Base-by-base conservation (phyloP, 23 red algal genomes). In the Gracilaria caudata region DNA sequence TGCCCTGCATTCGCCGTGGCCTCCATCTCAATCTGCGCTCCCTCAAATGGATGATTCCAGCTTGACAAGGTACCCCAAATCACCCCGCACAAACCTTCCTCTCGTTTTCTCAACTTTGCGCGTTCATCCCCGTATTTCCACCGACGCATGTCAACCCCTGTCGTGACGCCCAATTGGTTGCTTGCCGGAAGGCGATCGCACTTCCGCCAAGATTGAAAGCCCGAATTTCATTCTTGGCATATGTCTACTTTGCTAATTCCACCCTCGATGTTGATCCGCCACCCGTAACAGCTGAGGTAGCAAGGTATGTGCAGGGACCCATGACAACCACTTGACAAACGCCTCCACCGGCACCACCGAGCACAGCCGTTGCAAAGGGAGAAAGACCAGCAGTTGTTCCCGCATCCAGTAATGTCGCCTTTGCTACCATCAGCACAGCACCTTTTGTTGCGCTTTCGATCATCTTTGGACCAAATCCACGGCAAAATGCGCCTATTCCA, bases 31-130 rank as follows among this genome's bases (percentile, higher is more conserved):
- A 98, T 92, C 3, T 92, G 81, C n/a, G 87, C 86, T 9, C 95
- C 96, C 65, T 98, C 96, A 71, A 98, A 91, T 0, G 96, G 96
- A 79, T 95, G 92, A 63, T 98, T 98, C 96, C 96, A 98, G 41
- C 82, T 88, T 30, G 78, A 75, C 24, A 92, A 17, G 30, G 89
- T 76, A 13, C 89, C 89, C n/a, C 89, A 79, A 49, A 92, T 83
- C 35, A 92, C 66, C 51, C 89, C 89, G 64, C 89, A 92, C 26
- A 77, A 25, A 25, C 79, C 84, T 51, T 95, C 92, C 21, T 95
- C 84, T 17, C 66, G 53, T 41, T 65, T 65, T 21, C 84, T 86
- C 28, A 95, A 77, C 79, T 88, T 88, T 17, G 72, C 84, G 7
- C 11, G 82, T 3, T 84, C 74, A 37, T 79, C 84, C 2, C 74